Evolutionary conservation across 352 stramenopile species (phyloP), one percentile per base, ranked within the genome.

Genomic region (Pythium apleroticum): DNA sequence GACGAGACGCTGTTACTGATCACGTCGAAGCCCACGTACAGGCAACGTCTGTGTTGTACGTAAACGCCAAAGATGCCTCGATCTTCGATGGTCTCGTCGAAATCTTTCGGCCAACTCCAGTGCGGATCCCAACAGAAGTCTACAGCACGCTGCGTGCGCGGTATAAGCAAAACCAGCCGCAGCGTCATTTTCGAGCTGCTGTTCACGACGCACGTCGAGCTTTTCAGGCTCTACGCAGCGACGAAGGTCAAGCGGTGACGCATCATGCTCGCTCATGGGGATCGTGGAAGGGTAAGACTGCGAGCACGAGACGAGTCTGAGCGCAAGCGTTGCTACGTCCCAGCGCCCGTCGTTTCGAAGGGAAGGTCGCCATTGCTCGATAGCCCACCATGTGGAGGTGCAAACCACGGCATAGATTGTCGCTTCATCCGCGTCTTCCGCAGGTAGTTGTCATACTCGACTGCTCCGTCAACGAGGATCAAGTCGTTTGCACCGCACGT

Each of bases 141-240:
- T 88, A 85, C 53, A 63, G 70, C n/a, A 57, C 37, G 35, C 57
- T 88, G 9, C 71, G 74, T n/a, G 55, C 67, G 20, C 55, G 45
- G 9, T 69, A 71, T 11, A 22, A 57, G 17, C 57, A 49, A 4
- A 25, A 45, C n/a, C n/a, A n/a, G 35, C 37, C 27, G 17, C 53
- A 62, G 55, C 49, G 56, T 27, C 64, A 54, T 5, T 71, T 7
- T 9, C 24, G 50, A 33, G 25, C 57, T n/a, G 74, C 74, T 4
- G 49, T 80, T 8, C 68, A 87, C 49, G 74, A 86, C 54, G 76
- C 76, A 14, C 86, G 72, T 45, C 76, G 77, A 1, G 81, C 77
- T 48, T 88, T 87, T 24, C 66, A 66, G 28, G 49, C 86, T 60
- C 49, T 67, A 20, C 53, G 71, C 22, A 43, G 55, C 12, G 14